These are phyloP conservation scores for Lomentospora prolificans DNA, from an alignment of 2,329 filamentous ascomycete species.

Conservation along the genomic window DNA sequence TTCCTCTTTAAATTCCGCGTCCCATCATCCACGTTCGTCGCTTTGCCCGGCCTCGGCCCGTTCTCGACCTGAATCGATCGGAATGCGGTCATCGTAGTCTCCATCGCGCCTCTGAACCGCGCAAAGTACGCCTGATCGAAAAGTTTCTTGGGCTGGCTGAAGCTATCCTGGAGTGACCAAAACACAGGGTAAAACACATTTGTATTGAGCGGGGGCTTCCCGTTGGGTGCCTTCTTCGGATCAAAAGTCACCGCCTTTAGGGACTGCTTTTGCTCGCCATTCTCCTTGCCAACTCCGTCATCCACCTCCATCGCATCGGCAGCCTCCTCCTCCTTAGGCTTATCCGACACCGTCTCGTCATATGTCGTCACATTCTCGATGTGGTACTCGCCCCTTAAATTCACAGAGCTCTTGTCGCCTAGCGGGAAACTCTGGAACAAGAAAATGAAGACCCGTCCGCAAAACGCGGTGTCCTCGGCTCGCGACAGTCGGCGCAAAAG, in stretches of 20 bases:
- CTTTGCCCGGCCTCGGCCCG: slow-evolving; percentile 36
- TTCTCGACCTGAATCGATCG: slow-evolving; percentile 40
- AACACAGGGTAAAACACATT: slow-evolving; percentile 81
- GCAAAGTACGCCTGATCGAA: slow-evolving; percentile 64
- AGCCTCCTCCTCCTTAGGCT: slow-evolving; percentile 16
- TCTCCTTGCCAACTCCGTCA: slow-evolving; percentile 27
- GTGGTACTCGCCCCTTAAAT: slow-evolving; percentile 91
- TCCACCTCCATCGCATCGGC: slow-evolving; percentile 60
- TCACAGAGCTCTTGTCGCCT: slow-evolving; percentile 94
- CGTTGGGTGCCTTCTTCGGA: slow-evolving; percentile 4
- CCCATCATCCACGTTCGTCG: slow-evolving; percentile 42
- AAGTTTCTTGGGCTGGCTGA: slow-evolving; percentile 78
- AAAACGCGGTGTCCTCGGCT: slow-evolving; percentile 94
- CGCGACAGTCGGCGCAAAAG: slow-evolving; percentile 86
- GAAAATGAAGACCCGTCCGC: slow-evolving; percentile 95
- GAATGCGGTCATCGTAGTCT: slow-evolving; percentile 52
- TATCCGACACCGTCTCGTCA: slow-evolving; percentile 43
- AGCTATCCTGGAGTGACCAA: slow-evolving; percentile 86
- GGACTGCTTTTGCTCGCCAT: slow-evolving; percentile 19
- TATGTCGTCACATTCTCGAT: slow-evolving; percentile 87
- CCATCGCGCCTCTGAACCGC: slow-evolving; percentile 72
- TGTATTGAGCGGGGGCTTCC: slow-evolving; percentile 40
- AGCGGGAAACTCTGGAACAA: slow-evolving; percentile 96
- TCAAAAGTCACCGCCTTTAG: slow-evolving; percentile 28
- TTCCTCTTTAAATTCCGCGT: slow-evolving; percentile 65